Conservation (phyloP, 2,329 filamentous ascomycete species). For the Tolypocladium inflatum region DNA sequence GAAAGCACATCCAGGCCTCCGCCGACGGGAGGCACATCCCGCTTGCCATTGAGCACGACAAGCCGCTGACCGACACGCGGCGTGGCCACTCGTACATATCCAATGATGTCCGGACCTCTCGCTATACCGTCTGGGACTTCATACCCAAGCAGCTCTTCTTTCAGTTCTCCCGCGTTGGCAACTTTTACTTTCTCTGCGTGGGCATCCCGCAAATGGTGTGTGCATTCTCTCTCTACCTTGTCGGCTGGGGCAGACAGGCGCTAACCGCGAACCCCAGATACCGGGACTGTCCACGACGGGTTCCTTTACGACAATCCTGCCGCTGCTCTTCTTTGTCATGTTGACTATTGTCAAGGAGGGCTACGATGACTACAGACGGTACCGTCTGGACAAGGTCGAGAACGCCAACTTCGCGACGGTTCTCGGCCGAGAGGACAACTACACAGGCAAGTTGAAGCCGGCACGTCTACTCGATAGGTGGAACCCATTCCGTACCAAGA, state of each 20-base stretch:
- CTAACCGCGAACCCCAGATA: conserved; percentile 25
- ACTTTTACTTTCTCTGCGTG: conserved; percentile 80
- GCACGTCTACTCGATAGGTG: conserved; percentile 13
- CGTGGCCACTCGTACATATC: conserved; percentile 40
- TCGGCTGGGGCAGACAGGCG: background rate
- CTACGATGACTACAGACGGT: conserved; percentile 73
- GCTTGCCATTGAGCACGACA: conserved; percentile 26
- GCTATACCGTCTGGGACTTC: conserved; percentile 79
- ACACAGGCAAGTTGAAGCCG: conserved; percentile 16
- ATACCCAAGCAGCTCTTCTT: conserved; percentile 76
- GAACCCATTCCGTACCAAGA: conserved; percentile 23
- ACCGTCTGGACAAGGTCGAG: conserved; percentile 73
- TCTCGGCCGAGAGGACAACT: conserved; percentile 27
- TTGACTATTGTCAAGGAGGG: conserved; percentile 81
- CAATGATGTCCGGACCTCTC: conserved; percentile 67
- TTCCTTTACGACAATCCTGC: conserved; percentile 64
- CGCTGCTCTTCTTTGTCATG: conserved; percentile 65
- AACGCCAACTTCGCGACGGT: conserved; percentile 49
- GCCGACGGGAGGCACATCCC: conserved; percentile 55
- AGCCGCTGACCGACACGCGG: conserved; percentile 37
- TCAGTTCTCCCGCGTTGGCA: conserved; percentile 78
- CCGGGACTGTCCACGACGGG: conserved; percentile 69
- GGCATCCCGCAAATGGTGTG: conserved; percentile 66
- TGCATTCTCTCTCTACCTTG: background rate
- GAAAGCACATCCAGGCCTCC: conserved; percentile 59